These are phyloP conservation scores for Boletus pseudo-olivaceus DNA, from an alignment of 768 basidiomycete species.

Conservation along the genomic window DNA sequence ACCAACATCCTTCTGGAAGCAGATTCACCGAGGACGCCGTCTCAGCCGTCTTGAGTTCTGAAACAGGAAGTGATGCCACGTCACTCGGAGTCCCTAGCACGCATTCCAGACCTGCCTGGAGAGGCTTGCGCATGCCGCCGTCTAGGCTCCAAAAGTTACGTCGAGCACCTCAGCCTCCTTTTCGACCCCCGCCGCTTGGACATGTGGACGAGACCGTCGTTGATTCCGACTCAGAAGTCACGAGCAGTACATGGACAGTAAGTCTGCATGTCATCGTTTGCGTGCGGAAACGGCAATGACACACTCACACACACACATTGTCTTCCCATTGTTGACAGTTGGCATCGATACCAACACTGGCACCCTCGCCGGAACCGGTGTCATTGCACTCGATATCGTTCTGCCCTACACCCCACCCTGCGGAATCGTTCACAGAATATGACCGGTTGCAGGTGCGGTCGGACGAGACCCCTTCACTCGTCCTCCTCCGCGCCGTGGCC, in stretches of 20 bases:
- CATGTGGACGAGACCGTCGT: neutral
- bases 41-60: constrained; percentile 27
- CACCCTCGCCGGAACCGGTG: neutral
- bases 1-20: constrained; percentile 25
- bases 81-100: constrained; percentile 4
- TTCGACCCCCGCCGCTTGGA: neutral
- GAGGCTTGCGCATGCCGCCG: neutral
- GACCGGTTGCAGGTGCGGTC: constrained; percentile 25
- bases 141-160: constrained; percentile 21
- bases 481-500: constrained; percentile 19
- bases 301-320: neutral
- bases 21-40: constrained; percentile 25
- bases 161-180: neutral
- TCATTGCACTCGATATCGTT: constrained; percentile 20
- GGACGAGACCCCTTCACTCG: constrained; percentile 16
- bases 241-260: constrained; percentile 14
- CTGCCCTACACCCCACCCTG: constrained; percentile 16
- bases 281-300: neutral
- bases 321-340: constrained; percentile 5
- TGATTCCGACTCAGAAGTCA: constrained; percentile 8
- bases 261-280: neutral
- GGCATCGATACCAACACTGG: neutral
- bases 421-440: constrained; percentile 32
- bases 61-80: constrained; percentile 20
- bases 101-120: constrained; percentile 2